A percentile compares a stretch with the other conserved stretches of the same genome.
Conservation (phyloP, 2,329 filamentous ascomycete species). For the Exophiala sideris region DNA sequence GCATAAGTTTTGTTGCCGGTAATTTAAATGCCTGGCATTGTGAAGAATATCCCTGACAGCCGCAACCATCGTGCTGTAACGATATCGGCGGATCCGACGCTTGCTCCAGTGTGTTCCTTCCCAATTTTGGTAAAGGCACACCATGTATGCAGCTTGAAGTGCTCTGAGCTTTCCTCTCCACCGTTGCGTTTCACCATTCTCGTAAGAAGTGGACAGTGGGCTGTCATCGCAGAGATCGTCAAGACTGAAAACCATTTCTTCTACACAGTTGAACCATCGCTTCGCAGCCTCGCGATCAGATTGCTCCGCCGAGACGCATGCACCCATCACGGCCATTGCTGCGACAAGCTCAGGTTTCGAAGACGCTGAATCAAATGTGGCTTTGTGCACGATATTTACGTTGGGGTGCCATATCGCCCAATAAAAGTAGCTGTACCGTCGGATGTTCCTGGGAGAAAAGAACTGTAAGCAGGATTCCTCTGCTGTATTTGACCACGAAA, state of each 20-base stretch:
- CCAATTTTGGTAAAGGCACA: slow-evolving; percentile 41
- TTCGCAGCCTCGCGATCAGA: slow-evolving; percentile 26
- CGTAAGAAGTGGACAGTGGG: slow-evolving; percentile 11
- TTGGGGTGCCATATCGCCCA: slow-evolving; percentile 41
- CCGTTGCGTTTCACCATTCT: not conserved
- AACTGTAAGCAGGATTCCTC: slow-evolving; percentile 24
- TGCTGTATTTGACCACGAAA: slow-evolving; percentile 35
- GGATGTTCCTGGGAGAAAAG: not conserved
- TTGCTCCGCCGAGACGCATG: not conserved
- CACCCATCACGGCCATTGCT: slow-evolving; percentile 37
- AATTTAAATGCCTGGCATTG: slow-evolving; percentile 24
- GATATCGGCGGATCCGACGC: slow-evolving; percentile 35
- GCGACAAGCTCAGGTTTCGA: slow-evolving; percentile 34
- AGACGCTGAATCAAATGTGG: slow-evolving; percentile 34
- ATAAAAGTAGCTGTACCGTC: slow-evolving; percentile 34
- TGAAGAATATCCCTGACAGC: slow-evolving; percentile 35
- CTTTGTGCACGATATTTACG: slow-evolving; percentile 36
- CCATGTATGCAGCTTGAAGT: slow-evolving; percentile 38
- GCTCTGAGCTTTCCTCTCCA: slow-evolving; percentile 33
- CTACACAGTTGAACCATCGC: slow-evolving; percentile 39
- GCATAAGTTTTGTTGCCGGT: slow-evolving; percentile 24
- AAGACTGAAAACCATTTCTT: slow-evolving; percentile 38
- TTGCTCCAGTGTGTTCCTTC: slow-evolving; percentile 37
- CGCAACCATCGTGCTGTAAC: slow-evolving; percentile 26
- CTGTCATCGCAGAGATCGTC: slow-evolving; percentile 36